Percentiles rank a stretch among this genome's conserved stretches.
Evolutionary conservation across 2,329 filamentous ascomycete species (phyloP).

Genomic region (Dendrostoma leiphaemia): DNA sequence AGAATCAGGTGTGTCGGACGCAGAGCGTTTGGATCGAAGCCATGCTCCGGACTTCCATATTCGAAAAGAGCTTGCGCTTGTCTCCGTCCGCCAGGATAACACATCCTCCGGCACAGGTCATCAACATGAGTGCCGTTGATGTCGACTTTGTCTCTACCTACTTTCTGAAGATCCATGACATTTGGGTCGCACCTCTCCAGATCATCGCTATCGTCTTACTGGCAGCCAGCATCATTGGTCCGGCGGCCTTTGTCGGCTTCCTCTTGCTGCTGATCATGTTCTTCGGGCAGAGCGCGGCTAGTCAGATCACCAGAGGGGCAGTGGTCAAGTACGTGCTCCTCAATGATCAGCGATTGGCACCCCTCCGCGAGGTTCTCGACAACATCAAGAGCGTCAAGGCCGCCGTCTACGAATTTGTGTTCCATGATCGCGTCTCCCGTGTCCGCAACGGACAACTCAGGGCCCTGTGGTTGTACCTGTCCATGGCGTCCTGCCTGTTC

Average conservation of each 20-base stretch:
- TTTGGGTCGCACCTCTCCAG: constrained; percentile 4
- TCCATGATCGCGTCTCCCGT: background rate
- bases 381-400: constrained; percentile 10
- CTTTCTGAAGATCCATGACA: constrained; percentile 4
- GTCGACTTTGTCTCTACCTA: constrained; percentile 3
- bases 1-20: background rate
- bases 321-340: constrained; percentile 1
- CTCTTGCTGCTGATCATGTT: background rate
- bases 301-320: background rate
- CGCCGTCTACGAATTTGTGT: background rate
- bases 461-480: constrained; percentile 2
- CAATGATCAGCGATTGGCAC: constrained; percentile 1
- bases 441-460: constrained; percentile 2
- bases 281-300: constrained; percentile 3
- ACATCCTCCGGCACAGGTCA: constrained; percentile 1
- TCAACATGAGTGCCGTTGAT: constrained; percentile 10
- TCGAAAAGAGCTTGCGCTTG: constrained; percentile 4
- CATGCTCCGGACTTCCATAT: constrained; percentile 4
- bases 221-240: background rate
- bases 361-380: constrained; percentile 5
- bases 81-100: background rate
- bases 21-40: background rate
- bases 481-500: background rate
- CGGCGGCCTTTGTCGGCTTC: constrained; percentile 3
- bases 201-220: background rate